Evolutionary conservation across 768 basidiomycete species (phyloP), one percentile per base, ranked within the genome.

Genomic region (Rhizopogon sp.): DNA sequence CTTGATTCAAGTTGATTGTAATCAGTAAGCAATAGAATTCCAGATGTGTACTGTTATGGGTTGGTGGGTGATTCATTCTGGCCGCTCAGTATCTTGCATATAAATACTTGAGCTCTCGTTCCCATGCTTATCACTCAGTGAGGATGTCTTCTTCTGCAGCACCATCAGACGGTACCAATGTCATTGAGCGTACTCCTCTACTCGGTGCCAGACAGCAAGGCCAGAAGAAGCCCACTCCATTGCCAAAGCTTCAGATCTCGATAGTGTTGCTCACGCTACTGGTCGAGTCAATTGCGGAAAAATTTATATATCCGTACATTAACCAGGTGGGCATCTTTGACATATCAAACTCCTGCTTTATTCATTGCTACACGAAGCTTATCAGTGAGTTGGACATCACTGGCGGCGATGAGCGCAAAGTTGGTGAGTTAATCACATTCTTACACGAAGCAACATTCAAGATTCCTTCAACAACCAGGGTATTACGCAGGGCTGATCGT

Each of bases 401-500:
- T 1, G 42, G 58, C 5, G 67, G 69, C 2, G 61, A 70, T 50
- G 47, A 57, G 33, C 58, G 60, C 25, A 65, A 60, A 46, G 58
- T 66, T 11, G 60, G 60, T 33, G 83, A 59, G 82, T 87, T 58
- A 76, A 2, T 25, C 31, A 53, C 1, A 7, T 28, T 46, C 3
- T 16, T 22, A 14, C 29, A 29, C 10, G 35, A 13, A 53, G 31
- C 8, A 22, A 33, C 11, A 33, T 35, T 17, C 20, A 31, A 47
- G 33, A 13, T 13, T 35, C 17, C 11, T 20, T 42, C 17, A 7
- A 33, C 29, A 20, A 13, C 6, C 13, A 10, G 78, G 78, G 29
- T 79, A 79, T 62, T 79, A 79, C 58, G 78, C 75, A 1, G 78
- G 78, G 7, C 51, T 79, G 52, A 76, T 79, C 42, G 78, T 79